Conservation (phyloP, 371 early-diverging fungal genomes). For the Mortierella sp. region DNA sequence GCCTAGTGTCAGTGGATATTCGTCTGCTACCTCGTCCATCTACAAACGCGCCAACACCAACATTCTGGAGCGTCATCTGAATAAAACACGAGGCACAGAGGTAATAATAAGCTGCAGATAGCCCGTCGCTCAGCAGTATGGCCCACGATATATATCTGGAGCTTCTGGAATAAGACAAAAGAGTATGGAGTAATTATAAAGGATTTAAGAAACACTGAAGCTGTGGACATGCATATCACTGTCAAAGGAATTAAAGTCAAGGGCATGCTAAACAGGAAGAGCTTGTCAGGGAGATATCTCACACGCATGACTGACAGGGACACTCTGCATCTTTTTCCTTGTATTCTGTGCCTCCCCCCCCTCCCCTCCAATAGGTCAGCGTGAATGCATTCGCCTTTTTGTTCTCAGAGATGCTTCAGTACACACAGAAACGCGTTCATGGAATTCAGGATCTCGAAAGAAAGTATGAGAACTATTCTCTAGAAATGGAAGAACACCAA, state of each 20-base stretch:
- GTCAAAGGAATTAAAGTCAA: too few species aligned
- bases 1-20: constrained; percentile 48
- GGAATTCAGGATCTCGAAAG: constrained; percentile 96
- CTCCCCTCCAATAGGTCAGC: constrained; percentile 69
- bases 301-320: too few species aligned
- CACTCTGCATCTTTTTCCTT: too few species aligned
- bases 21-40: constrained; percentile 60
- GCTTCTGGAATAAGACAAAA: background rate
- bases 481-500: background rate
- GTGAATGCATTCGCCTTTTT: constrained; percentile 90
- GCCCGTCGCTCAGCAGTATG: background rate
- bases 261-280: too few species aligned
- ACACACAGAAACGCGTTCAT: constrained; percentile 92
- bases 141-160: background rate
- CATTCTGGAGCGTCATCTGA: constrained; percentile 77
- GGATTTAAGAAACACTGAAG: background rate
- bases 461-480: constrained; percentile 65
- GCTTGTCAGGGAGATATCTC: too few species aligned
- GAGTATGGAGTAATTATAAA: background rate
- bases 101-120: constrained; percentile 45
- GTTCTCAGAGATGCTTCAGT: constrained; percentile 95
- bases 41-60: constrained; percentile 57
- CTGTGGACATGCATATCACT: background rate
- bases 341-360: too few species aligned
- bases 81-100: constrained; percentile 73